These are phyloP conservation scores for Fusarium annulatum DNA, from an alignment of 2,329 filamentous ascomycete species.

Conservation along the genomic window DNA sequence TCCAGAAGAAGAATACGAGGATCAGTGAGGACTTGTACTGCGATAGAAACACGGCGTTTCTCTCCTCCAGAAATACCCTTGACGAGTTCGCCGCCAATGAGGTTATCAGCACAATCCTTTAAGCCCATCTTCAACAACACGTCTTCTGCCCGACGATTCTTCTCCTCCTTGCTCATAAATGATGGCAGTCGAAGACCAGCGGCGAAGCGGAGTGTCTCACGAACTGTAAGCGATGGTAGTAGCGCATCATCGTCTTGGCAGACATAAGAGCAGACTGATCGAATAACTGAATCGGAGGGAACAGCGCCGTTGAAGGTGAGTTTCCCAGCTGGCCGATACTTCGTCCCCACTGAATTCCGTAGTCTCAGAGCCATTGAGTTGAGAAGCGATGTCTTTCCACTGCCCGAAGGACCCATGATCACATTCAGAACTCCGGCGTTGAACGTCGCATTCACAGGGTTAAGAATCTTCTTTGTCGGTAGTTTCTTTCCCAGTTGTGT, in stretches of 20 bases:
- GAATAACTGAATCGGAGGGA: slow-evolving; percentile 75
- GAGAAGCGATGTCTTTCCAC: slow-evolving; percentile 79
- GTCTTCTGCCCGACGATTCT: slow-evolving; percentile 74
- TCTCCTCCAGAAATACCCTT: slow-evolving; percentile 86
- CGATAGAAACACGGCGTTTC: slow-evolving; percentile 81
- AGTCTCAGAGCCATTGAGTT: slow-evolving; percentile 78
- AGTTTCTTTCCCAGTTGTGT: slow-evolving; percentile 62
- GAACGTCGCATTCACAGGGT: slow-evolving; percentile 74
- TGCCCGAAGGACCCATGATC: slow-evolving; percentile 84
- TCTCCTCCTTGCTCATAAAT: slow-evolving; percentile 76
- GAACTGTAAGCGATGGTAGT: slow-evolving; percentile 78
- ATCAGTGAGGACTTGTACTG: slow-evolving; percentile 80
- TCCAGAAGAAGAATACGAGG: slow-evolving; percentile 79
- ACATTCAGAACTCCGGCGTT: slow-evolving; percentile 76
- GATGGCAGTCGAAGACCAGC: slow-evolving; percentile 76
- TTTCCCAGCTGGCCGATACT: slow-evolving; percentile 70
- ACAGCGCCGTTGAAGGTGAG: slow-evolving; percentile 77
- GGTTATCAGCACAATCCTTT: slow-evolving; percentile 80
- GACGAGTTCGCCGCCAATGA: slow-evolving; percentile 76
- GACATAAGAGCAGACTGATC: slow-evolving; percentile 80
- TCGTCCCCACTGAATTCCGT: slow-evolving; percentile 69
- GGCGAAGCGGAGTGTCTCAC: slow-evolving; percentile 78
- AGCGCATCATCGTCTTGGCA: slow-evolving; percentile 83
- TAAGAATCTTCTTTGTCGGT: slow-evolving; percentile 69
- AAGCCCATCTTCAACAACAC: slow-evolving; percentile 79